These are phyloP conservation scores for Microthyrium microscopicum DNA, from an alignment of 2,329 filamentous ascomycete species.

Conservation along the genomic window DNA sequence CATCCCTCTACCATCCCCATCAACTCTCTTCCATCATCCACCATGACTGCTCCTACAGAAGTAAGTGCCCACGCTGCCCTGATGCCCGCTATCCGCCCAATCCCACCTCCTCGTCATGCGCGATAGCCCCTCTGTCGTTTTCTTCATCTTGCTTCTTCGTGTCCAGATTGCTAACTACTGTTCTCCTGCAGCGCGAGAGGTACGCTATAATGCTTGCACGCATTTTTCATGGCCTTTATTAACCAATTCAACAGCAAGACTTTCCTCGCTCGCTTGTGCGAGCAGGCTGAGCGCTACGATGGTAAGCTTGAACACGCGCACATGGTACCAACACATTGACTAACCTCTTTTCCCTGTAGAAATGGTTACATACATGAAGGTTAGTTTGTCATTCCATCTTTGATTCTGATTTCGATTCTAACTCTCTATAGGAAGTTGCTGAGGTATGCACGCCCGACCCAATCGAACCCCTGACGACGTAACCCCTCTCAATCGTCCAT, in stretches of 20 bases:
- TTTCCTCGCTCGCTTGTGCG: slow-evolving; percentile 97
- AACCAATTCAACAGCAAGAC: slow-evolving; percentile 61
- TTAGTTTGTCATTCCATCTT: slow-evolving; percentile 22
- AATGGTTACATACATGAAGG: slow-evolving; percentile 99
- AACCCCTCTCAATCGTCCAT: not conserved
- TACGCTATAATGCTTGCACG: slow-evolving; percentile 21
- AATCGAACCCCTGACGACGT: not conserved
- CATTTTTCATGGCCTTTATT: not conserved
- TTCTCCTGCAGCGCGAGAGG: slow-evolving; percentile 29
- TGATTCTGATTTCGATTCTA: slow-evolving; percentile 13
- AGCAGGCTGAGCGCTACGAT: slow-evolving; percentile 99
- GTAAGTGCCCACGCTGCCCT: slow-evolving; percentile 35
- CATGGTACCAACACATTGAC: slow-evolving; percentile 8
- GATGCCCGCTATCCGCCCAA: no score
- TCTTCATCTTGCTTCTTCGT: slow-evolving; percentile 23
- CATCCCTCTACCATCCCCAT: slow-evolving; percentile 14
- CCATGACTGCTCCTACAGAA: slow-evolving; percentile 33
- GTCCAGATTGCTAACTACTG: slow-evolving; percentile 23
- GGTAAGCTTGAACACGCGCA: slow-evolving; percentile 31
- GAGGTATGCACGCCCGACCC: slow-evolving; percentile 42
- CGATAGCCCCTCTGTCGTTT: slow-evolving; percentile 17
- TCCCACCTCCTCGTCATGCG: no score
- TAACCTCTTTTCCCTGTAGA: slow-evolving; percentile 30
- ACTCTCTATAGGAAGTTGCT: slow-evolving; percentile 62
- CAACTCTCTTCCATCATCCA: slow-evolving; percentile 6